These are phyloP conservation scores for Calocybe gangraenosa DNA, from an alignment of 768 basidiomycete species.

Conservation along the genomic window DNA sequence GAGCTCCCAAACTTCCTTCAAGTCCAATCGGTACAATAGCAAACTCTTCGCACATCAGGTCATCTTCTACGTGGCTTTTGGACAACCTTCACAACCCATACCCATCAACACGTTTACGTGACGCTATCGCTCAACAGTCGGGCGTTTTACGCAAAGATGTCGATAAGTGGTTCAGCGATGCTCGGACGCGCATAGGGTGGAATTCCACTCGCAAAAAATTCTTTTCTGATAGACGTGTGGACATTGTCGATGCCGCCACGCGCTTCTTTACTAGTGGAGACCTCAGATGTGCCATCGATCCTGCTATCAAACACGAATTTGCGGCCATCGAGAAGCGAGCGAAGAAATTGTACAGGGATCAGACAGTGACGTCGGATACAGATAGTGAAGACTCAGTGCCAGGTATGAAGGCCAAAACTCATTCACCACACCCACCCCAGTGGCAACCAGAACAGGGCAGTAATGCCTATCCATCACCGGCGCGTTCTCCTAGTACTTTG, in stretches of 20 bases:
- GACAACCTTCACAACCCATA: constrained; percentile 45
- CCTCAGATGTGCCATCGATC: constrained; percentile 17
- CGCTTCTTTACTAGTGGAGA: constrained; percentile 24
- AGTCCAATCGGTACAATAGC: neutral
- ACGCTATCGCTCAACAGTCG: constrained; percentile 3
- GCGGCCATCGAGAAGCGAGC: constrained; percentile 18
- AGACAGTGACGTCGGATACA: constrained; percentile 22
- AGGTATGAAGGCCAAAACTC: neutral
- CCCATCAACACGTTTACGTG: constrained; percentile 30
- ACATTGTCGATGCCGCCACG: constrained; percentile 36
- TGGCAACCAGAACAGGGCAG: neutral
- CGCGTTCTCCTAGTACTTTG: constrained; percentile 4
- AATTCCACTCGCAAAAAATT: constrained; percentile 30
- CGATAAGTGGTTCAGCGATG: constrained; percentile 45
- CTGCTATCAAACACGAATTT: constrained; percentile 20
- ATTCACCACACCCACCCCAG: neutral
- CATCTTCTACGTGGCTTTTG: neutral
- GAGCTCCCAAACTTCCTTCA: too few species aligned
- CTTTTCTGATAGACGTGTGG: constrained; percentile 29
- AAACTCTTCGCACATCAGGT: neutral
- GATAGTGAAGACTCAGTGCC: neutral
- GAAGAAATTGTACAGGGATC: constrained; percentile 18
- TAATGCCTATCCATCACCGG: constrained; percentile 9
- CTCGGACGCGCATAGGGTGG: constrained; percentile 54
- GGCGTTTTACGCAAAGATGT: constrained; percentile 26